phyloP scores from a whole-genome alignment of 371 early-diverging fungal species.

The Coemansia sp. region DNA sequence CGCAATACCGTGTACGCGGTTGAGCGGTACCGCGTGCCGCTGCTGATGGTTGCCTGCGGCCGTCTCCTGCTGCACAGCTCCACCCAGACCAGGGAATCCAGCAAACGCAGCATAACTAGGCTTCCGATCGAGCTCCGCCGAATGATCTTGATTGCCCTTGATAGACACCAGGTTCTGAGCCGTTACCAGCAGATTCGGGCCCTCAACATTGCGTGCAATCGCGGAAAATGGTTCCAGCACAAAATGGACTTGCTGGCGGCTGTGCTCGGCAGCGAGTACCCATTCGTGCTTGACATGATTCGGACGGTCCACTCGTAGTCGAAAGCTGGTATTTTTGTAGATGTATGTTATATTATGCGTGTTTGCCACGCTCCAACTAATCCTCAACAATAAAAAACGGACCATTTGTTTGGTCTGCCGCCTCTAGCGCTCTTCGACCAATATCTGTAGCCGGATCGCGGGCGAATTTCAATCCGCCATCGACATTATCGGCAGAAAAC shows the following conservation, averaged over 20 bases:
- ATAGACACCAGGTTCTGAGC: constrained; percentile 11
- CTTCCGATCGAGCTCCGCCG: constrained; percentile 26
- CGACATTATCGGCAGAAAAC: constrained; percentile 11
- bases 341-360: not conserved
- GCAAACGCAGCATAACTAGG: not conserved
- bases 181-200: constrained; percentile 16
- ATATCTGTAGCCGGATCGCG: not conserved
- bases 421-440: constrained; percentile 12
- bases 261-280: constrained; percentile 20
- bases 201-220: constrained; percentile 10
- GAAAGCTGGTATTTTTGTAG: not conserved
- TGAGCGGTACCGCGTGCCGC: constrained; percentile 25
- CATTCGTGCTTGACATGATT: constrained; percentile 16
- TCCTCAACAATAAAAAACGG: constrained; percentile 31
- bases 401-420: constrained; percentile 15
- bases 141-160: constrained; percentile 10
- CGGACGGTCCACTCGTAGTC: constrained; percentile 4
- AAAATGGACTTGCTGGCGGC: constrained; percentile 10
- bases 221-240: not conserved
- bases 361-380: not conserved
- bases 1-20: constrained; percentile 24
- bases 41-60: constrained; percentile 34
- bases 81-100: not conserved
- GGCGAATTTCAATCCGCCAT: constrained; percentile 10
- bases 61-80: constrained; percentile 15